Base-by-base conservation (phyloP, 192 early-diverging fungal genomes). In the Thamnidium elegans region DNA sequence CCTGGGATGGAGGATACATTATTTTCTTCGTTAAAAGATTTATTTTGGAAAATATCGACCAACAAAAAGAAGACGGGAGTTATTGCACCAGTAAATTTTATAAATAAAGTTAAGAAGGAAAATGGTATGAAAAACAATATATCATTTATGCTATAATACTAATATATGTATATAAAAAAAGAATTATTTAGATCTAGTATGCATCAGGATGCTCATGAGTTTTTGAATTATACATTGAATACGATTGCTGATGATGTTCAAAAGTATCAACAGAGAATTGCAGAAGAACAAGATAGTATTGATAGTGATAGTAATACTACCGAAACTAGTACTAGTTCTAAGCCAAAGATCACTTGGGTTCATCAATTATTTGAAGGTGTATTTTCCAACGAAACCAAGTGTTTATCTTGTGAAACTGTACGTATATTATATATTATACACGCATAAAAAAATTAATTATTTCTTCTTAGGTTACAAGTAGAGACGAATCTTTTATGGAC, bases 191-290 rank as follows among this genome's bases (percentile, higher is more conserved):
- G 92, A 50, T 88, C 89, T 66, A 94, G 90, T 26, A 89, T 89
- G 81, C 97, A 99, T 71, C 97, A 99, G 73, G 97, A 99, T 74
- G 96, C 95, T 0, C 97, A 99, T 72, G 97, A 99, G 77, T 95
- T 98, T 70, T 78, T 99, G 39, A 98, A 97, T 81, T 98, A 89
- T 71, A 63, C 94, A 13, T 78, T 99, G 17, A 97, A 98, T 71
- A 87, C 89, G 14, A 92, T 99, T 58, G 88, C 87, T 11, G 97
- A 99, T 65, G 90, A 91, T 67, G 86, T 92, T 6, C 79, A 81
- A 44, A 81, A 78, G 26, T 89, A 89, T 50, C 63, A 79, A 62
- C 81, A 84, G 68, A 88, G 77, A 76, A 83, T 65, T 32, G 55
- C 65, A 14, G 55, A 59, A 50, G 62, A 62, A 42, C 26, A 56